phyloP scores from a whole-genome alignment of 371 early-diverging fungal genomes.

The Apophysomyces sp. region DNA sequence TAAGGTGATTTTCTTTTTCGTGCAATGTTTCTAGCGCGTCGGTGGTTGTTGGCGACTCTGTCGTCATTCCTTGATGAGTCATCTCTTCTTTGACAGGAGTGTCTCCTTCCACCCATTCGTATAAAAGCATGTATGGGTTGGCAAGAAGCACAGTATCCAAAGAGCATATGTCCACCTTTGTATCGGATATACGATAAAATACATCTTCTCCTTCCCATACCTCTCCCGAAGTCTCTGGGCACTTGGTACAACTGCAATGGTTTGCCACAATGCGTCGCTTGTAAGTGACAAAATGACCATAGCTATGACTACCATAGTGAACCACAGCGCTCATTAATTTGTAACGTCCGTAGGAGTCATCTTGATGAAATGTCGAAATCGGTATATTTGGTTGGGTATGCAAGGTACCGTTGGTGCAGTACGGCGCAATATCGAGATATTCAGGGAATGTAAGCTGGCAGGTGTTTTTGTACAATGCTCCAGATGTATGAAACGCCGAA shows the following conservation, averaged over 20 bases:
- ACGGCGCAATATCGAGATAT: conserved; percentile 62
- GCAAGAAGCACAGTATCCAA: conserved; percentile 66
- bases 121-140: conserved; percentile 92
- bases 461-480: conserved; percentile 66
- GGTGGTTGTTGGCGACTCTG: neutral
- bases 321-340: conserved; percentile 80
- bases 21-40: neutral
- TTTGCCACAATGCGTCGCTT: conserved; percentile 56
- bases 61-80: no score
- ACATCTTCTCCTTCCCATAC: conserved; percentile 18
- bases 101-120: conserved; percentile 51
- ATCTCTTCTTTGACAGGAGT: no score
- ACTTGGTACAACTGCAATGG: conserved; percentile 30
- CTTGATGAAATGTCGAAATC: conserved; percentile 36
- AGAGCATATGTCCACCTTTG: conserved; percentile 71
- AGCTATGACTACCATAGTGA: conserved; percentile 85
- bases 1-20: neutral
- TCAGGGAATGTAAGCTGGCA: conserved; percentile 61
- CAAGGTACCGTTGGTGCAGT: conserved; percentile 51
- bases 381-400: conserved; percentile 55
- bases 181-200: conserved; percentile 85
- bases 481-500: conserved; percentile 63
- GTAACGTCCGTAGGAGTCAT: conserved; percentile 37
- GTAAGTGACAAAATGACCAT: conserved; percentile 92
- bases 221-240: conserved; percentile 4